Evolutionary conservation across 2,329 filamentous ascomycete species (phyloP).

Genomic region (Lasiodiplodia citricola): DNA sequence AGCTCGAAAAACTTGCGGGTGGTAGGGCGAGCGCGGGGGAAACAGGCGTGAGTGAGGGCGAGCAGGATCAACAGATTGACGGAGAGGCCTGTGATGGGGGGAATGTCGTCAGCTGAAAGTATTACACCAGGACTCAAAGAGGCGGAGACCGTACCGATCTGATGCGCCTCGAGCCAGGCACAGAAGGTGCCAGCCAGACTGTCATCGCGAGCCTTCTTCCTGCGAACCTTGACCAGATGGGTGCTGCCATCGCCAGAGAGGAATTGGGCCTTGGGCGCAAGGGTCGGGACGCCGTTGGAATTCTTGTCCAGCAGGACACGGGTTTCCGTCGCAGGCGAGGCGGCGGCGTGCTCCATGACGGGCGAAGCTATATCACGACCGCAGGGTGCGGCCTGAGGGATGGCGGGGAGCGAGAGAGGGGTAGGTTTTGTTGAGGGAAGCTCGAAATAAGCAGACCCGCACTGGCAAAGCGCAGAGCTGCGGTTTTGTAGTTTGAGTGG

Average conservation of each 20-base stretch:
- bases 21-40: conserved; percentile 77
- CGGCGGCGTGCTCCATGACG: conserved; percentile 23
- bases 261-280: conserved; percentile 9
- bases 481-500: conserved; percentile 23
- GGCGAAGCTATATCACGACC: conserved; percentile 16
- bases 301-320: conserved; percentile 24
- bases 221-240: conserved; percentile 56
- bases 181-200: conserved; percentile 65
- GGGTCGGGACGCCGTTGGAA: conserved; percentile 4
- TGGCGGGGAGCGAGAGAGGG: neutral
- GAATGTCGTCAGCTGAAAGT: neutral
- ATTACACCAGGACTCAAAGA: neutral
- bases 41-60: conserved; percentile 78
- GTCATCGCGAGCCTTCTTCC: conserved; percentile 67
- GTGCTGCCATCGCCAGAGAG: conserved; percentile 15
- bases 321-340: conserved; percentile 22
- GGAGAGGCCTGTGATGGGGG: conserved; percentile 68
- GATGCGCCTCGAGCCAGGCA: conserved; percentile 76
- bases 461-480: conserved; percentile 21
- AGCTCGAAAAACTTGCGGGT: conserved; percentile 89
- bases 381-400: conserved; percentile 3
- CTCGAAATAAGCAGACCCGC: conserved; percentile 9
- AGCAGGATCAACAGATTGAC: conserved; percentile 85
- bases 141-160: conserved; percentile 68
- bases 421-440: conserved; percentile 3